phyloP scores from a whole-genome alignment of 768 basidiomycete genomes.

The Lyophyllum atratum region DNA sequence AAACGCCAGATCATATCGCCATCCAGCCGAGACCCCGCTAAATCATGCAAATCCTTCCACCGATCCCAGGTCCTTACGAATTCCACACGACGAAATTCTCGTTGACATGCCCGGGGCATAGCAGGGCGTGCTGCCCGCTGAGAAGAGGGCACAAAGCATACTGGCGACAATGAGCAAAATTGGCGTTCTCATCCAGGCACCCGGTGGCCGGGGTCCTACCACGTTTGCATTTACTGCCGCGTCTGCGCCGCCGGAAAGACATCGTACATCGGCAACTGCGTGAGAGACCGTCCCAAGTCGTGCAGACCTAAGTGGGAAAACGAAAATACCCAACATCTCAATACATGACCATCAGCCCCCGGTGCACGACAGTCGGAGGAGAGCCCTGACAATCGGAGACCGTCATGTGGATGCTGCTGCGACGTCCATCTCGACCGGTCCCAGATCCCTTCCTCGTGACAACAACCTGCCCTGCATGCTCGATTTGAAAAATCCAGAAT shows the following conservation, averaged over 20 bases:
- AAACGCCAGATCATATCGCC: conserved; percentile 17
- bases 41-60: conserved; percentile 13
- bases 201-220: conserved; percentile 17
- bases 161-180: conserved; percentile 10
- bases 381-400: neutral
- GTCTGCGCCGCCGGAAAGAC: conserved; percentile 17
- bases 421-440: neutral
- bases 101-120: conserved; percentile 8
- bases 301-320: neutral
- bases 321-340: neutral
- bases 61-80: conserved; percentile 7
- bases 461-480: neutral
- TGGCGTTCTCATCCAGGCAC: conserved; percentile 11
- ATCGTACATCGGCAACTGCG: conserved; percentile 17
- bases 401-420: neutral
- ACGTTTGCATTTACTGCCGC: conserved; percentile 13
- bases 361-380: neutral
- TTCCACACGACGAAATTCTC: conserved; percentile 8
- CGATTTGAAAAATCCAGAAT: neutral
- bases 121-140: conserved; percentile 1
- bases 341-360: conserved; percentile 5
- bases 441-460: neutral
- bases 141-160: conserved; percentile 18
- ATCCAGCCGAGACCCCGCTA: conserved; percentile 12
- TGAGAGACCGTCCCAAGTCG: conserved; percentile 13